These are phyloP conservation scores for Pseudevernia furfuracea DNA, from an alignment of 495 filamentous ascomycete genomes.

Conservation along the genomic window DNA sequence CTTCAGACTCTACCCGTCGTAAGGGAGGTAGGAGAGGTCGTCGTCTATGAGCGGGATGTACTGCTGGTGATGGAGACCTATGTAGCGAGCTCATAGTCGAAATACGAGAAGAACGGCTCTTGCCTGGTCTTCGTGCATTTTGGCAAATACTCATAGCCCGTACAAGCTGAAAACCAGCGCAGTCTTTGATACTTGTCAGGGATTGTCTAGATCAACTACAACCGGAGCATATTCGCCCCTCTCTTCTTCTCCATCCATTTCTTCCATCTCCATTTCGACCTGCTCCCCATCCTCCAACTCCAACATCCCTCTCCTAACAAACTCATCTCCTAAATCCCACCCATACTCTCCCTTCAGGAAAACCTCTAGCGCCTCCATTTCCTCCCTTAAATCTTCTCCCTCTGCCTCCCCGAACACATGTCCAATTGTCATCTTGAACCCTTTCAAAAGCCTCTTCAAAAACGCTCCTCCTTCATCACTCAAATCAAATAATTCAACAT, in stretches of 20 bases:
- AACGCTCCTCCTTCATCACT: constrained; percentile 49
- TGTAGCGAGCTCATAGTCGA: constrained; percentile 33
- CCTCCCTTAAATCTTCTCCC: constrained; percentile 38
- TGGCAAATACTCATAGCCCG: not conserved
- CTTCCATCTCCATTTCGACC: constrained; percentile 68
- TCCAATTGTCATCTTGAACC: constrained; percentile 42
- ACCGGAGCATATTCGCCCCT: constrained; percentile 79
- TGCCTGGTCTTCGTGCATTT: constrained; percentile 47
- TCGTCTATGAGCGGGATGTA: constrained; percentile 67
- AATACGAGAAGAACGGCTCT: constrained; percentile 51
- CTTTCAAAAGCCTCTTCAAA: constrained; percentile 46
- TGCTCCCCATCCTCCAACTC: constrained; percentile 69
- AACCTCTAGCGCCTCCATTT: constrained; percentile 49
- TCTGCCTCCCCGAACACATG: constrained; percentile 34
- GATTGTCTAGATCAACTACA: constrained; percentile 55
- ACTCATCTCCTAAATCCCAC: constrained; percentile 55
- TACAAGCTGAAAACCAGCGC: not conserved
- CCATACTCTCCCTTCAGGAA: constrained; percentile 50
- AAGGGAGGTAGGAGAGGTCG: constrained; percentile 99
- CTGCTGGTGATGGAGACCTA: constrained; percentile 29
- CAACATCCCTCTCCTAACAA: constrained; percentile 57
- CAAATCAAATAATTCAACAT: constrained; percentile 55
- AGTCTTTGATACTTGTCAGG: not conserved
- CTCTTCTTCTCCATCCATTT: constrained; percentile 74
- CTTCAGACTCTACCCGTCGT: constrained; percentile 95